Evolutionary conservation across 495 filamentous ascomycete species (phyloP).

Genomic region (Chaetomium cochliodes): DNA sequence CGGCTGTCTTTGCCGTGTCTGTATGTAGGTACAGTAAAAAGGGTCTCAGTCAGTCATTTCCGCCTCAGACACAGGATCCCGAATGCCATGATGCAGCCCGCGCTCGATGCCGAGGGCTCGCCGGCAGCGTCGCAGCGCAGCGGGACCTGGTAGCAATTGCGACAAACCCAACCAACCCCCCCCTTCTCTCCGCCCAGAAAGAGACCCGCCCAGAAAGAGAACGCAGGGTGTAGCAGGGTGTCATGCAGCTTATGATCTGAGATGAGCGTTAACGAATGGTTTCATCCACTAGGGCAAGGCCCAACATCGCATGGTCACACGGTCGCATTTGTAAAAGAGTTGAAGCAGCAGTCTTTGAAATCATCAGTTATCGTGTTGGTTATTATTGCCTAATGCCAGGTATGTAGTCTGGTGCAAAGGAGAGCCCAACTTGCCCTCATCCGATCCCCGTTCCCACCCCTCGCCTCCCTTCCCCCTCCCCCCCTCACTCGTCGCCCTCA

Average conservation of each 20-base stretch:
- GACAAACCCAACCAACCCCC: conserved; percentile 2
- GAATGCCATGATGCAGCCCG: conserved; percentile 18
- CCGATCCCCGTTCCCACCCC: conserved; percentile 1
- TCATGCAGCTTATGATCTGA: conserved; percentile 8
- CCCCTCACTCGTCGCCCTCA: conserved; percentile 14
- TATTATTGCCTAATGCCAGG: conserved; percentile 18
- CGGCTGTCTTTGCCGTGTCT: not conserved
- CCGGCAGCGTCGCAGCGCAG: conserved; percentile 9
- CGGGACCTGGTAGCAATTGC: conserved; percentile 11
- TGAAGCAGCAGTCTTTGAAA: not conserved
- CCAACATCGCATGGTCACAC: conserved; percentile 1
- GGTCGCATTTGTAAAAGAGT: conserved; percentile 6
- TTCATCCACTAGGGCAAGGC: not conserved
- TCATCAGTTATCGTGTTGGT: conserved; percentile 15
- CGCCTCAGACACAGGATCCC: conserved; percentile 20
- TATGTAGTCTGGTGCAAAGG: conserved; percentile 2
- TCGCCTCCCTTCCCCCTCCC: not conserved
- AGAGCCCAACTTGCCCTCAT: conserved; percentile 19
- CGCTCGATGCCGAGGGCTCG: conserved; percentile 12
- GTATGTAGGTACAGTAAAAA: not conserved
- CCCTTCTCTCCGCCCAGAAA: not conserved
- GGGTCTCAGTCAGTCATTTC: conserved; percentile 16
- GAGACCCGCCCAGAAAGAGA: not conserved
- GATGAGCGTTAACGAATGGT: not conserved
- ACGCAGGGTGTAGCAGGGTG: conserved; percentile 1